Conservation (phyloP, 441 rosid genomes). For the Brassica balearica region DNA sequence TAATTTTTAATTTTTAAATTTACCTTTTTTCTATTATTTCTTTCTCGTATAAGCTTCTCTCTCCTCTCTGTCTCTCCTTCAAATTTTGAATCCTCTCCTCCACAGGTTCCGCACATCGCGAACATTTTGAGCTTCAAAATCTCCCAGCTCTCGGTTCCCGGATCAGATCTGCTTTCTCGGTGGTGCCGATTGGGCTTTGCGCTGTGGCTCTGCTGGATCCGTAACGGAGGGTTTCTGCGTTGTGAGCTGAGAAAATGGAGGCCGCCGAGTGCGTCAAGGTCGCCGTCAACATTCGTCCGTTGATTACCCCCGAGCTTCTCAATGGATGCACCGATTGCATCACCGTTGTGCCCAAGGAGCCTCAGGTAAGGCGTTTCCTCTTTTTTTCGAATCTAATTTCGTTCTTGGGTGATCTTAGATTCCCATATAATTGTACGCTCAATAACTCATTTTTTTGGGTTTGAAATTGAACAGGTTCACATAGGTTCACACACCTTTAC, state of each 20-base stretch:
- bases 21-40: conserved; percentile 28
- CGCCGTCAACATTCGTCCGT: conserved; percentile 87
- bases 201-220: not conserved
- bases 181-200: conserved; percentile 10
- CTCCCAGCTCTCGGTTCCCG: conserved; percentile 22
- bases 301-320: conserved; percentile 88
- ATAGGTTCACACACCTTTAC: conserved; percentile 90
- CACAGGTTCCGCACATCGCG: conserved; percentile 33
- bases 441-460: too few relatives aligned
- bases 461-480: conserved; percentile 59
- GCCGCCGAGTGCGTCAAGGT: conserved; percentile 76
- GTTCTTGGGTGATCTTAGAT: too few relatives aligned
- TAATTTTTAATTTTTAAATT: conserved; percentile 13
- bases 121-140: conserved; percentile 29
- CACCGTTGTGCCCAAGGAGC: conserved; percentile 79
- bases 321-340: conserved; percentile 91
- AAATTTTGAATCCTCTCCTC: conserved; percentile 42
- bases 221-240: conserved; percentile 14
- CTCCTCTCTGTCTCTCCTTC: conserved; percentile 28
- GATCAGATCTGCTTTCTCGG: conserved; percentile 12
- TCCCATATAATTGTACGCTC: too few relatives aligned
- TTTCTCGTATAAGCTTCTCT: conserved; percentile 24
- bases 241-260: conserved; percentile 57
- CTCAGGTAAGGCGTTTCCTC: conserved; percentile 58
- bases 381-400: too few relatives aligned